A percentile compares a stretch with the other conserved stretches of the same genome.
phyloP scores from a whole-genome alignment of 176 grass and related monocot species.

The Canna indica region DNA sequence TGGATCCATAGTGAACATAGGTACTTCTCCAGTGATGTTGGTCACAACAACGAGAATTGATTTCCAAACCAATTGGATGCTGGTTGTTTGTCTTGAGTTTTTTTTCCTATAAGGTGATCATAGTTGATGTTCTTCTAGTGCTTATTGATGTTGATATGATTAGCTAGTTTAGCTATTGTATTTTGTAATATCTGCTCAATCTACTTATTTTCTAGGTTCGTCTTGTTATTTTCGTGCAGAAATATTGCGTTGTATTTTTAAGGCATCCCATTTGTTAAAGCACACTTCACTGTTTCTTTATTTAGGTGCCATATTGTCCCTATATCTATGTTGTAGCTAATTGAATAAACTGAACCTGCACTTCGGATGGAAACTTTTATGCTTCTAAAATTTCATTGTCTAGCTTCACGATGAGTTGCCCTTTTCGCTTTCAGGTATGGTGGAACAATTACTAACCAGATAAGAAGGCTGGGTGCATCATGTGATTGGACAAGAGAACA shows the following conservation, averaged over 20 bases:
- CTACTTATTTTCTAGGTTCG: not conserved
- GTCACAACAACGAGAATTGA: too few relatives aligned
- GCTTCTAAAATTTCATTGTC: not conserved
- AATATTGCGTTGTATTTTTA: not conserved
- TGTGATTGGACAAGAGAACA: conserved; percentile 85
- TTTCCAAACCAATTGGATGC: too few relatives aligned
- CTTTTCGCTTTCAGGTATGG: conserved; percentile 66
- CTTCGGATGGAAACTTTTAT: not conserved
- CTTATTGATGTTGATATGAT: too few relatives aligned
- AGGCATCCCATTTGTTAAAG: not conserved
- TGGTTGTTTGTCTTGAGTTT: too few relatives aligned
- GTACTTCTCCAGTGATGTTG: too few relatives aligned
- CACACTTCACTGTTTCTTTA: not conserved
- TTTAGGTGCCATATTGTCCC: not conserved
- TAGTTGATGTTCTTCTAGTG: too few relatives aligned
- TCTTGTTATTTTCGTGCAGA: not conserved
- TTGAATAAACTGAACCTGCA: not conserved
- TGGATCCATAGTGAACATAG: too few relatives aligned
- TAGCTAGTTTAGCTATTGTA: not conserved
- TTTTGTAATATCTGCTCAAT: not conserved
- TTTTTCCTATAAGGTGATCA: too few relatives aligned
- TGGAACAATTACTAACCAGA: conserved; percentile 91
- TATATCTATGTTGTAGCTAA: not conserved
- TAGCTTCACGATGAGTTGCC: conserved; percentile 6
- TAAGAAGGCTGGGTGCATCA: conserved; percentile 91